Evolutionary conservation across 306 rosid genomes (phyloP), one percentile per base, ranked within the genome.

Genomic region (Hippophae gyantsensis): DNA sequence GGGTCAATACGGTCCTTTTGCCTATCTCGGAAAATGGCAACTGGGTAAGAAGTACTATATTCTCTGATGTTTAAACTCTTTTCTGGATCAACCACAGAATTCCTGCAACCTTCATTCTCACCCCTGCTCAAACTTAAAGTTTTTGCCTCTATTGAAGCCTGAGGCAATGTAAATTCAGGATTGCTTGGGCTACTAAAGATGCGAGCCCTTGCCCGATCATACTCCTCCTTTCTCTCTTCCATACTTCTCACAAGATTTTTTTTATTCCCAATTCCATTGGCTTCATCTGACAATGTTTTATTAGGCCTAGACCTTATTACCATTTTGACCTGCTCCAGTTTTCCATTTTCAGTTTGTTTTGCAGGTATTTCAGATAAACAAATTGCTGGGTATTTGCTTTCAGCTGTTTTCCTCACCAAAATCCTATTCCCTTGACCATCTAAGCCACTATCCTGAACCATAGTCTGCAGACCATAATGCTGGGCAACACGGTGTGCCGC

Each of bases 401-500:
- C 95, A 10, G 72, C 58, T 58, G 85, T 78, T 69, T 86, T 89
- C 58, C 79, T 86, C 61, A 82, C 95, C 68, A 89, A 41, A 72
- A 89, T 89, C 74, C 80, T 81, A 79, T 81, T 86, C 64, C 89
- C 96, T 76, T 80, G 95, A 10, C 97, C 83, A 69, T 84, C 97
- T 62, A 82, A 69, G 62, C 82, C 87, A 69, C 43, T 68, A 66
- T 84, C 95, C 64, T 79, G 95, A 64, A 80, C 97, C 84, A 84
- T 70, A 62, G 97, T 89, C 60, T 74, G 90, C 73, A 82, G 69
- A 63, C 89, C 79, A 43, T 89, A 89, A 73, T 86, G 90, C 73
- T 89, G 95, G 73, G 93, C 90, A 72, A 86, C 97, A 69, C 95
- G 93, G 63, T 89, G 95, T 10, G 97, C 97, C 10, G 97, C 97